Evolutionary conservation across 2,329 filamentous ascomycete species (phyloP), one percentile per base, ranked within the genome.

Genomic region (Chrysoporthe cubensis): DNA sequence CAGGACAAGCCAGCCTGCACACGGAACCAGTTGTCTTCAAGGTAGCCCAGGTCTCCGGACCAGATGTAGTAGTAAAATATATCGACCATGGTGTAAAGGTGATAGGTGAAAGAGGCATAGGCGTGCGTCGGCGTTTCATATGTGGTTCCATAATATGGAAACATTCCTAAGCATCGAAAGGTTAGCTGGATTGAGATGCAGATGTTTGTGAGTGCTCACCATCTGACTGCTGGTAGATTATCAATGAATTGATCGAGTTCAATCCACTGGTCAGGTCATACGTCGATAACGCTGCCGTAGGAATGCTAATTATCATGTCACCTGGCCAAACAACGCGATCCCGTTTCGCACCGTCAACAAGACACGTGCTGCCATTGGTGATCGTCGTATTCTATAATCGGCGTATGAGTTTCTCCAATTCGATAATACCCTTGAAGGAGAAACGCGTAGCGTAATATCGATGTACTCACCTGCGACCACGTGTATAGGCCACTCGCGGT

Each of bases 1-100:
- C 81, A 76, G 3, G 78, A 62, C 78, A 88, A 82, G 0, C 82
- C 85, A 7, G 74, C 72, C 6, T 80, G 72, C 70, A 88, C 87
- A 2, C 77, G 78, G 0, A 75, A 70, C 85, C 85, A 88, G 42
- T 82, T 82, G 4, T 72, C 63, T 5, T 72, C 69, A 7, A 88
- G 72, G 62, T 85, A 88, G 0, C 72, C 75, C 5, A 80, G 76
- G 65, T 88, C 84, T 32, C 83, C 83, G 1, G 84, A 84, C 71
- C 82, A 88, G 1, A 88, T 77, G 52, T 86, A 79, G 71, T 88
- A 88, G 65, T 87, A 85, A 73, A 85, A 85, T 3, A 83, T 84
- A 3, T 85, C 84, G 56, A 88, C 84, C 75, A 89, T 81, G 0
- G 82, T 84, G 77, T 84, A 85, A 74, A 87, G 80, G 61, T 89